Conservation (phyloP, 1,284 basidiomycete genomes). For the Tilletia indica region DNA sequence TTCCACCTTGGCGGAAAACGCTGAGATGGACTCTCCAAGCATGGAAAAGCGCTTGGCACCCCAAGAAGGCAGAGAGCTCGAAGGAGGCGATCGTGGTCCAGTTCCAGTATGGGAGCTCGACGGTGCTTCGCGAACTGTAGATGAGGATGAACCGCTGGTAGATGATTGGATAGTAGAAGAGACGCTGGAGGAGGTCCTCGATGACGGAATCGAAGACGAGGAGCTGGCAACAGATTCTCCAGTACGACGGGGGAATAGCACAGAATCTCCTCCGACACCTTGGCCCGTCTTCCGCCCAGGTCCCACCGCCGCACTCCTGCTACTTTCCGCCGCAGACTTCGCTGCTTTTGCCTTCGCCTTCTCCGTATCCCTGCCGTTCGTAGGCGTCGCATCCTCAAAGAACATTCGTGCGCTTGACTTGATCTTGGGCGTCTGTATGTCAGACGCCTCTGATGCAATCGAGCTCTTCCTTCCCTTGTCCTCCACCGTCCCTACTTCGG, state of each 20-base stretch:
- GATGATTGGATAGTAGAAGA: background rate
- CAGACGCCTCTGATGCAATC: background rate
- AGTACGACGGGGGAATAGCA: background rate
- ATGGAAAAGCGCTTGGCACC: constrained; percentile 5
- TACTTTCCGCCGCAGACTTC: background rate
- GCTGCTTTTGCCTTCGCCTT: background rate
- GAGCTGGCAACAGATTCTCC: background rate
- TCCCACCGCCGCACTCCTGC: background rate
- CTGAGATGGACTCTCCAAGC: constrained; percentile 7
- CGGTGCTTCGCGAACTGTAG: background rate
- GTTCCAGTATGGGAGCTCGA: no score
- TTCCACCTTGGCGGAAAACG: constrained; percentile 14
- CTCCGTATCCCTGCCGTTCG: background rate
- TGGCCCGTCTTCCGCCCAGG: no score
- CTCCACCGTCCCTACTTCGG: no score
- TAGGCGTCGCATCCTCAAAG: background rate
- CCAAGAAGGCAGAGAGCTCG: constrained; percentile 8
- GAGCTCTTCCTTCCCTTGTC: background rate
- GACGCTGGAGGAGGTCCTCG: background rate
- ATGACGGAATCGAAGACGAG: background rate
- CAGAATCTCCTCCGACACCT: background rate
- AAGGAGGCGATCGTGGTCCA: background rate
- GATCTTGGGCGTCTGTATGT: background rate
- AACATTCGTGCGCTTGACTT: background rate
- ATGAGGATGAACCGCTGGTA: background rate